Conservation (phyloP, 2,329 filamentous ascomycete species). For the Reticulascus tulasneorum region DNA sequence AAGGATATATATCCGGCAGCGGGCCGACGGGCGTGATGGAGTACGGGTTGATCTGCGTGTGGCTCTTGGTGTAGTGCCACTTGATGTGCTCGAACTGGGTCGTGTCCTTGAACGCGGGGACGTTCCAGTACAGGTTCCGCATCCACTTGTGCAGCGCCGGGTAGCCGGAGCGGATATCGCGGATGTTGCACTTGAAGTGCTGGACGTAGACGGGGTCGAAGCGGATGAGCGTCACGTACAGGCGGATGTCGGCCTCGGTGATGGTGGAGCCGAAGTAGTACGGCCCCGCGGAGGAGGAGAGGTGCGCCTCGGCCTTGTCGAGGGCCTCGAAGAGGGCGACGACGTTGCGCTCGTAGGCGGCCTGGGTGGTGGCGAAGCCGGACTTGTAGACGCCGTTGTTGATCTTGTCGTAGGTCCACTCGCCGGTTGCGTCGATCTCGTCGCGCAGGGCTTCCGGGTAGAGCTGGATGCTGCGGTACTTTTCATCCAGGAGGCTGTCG, state of each 20-base stretch:
- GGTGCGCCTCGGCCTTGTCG: constrained; percentile 70
- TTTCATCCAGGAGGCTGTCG: constrained; percentile 60
- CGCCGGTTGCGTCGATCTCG: constrained; percentile 72
- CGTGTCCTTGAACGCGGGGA: constrained; percentile 72
- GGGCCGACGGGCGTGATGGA: constrained; percentile 84
- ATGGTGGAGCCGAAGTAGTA: constrained; percentile 72
- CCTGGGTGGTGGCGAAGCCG: constrained; percentile 80
- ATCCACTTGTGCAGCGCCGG: constrained; percentile 79
- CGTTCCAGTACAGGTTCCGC: constrained; percentile 78
- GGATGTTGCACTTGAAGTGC: constrained; percentile 83
- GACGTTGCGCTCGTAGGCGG: constrained; percentile 76
- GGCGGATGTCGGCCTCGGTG: constrained; percentile 78
- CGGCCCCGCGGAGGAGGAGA: constrained; percentile 49
- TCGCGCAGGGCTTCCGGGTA: constrained; percentile 61
- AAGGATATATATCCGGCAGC: constrained; percentile 71
- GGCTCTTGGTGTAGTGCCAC: constrained; percentile 61
- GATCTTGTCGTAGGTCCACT: constrained; percentile 74
- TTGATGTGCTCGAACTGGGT: constrained; percentile 97
- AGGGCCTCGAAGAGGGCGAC: constrained; percentile 68
- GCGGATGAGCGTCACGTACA: constrained; percentile 67
- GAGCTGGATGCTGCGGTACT: constrained; percentile 59
- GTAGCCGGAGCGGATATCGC: constrained; percentile 80
- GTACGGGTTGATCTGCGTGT: constrained; percentile 62
- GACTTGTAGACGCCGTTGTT: constrained; percentile 72
- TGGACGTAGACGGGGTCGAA: constrained; percentile 82